Base-by-base conservation (phyloP, 148 eudicot genomes). In the Bassia scoparia region DNA sequence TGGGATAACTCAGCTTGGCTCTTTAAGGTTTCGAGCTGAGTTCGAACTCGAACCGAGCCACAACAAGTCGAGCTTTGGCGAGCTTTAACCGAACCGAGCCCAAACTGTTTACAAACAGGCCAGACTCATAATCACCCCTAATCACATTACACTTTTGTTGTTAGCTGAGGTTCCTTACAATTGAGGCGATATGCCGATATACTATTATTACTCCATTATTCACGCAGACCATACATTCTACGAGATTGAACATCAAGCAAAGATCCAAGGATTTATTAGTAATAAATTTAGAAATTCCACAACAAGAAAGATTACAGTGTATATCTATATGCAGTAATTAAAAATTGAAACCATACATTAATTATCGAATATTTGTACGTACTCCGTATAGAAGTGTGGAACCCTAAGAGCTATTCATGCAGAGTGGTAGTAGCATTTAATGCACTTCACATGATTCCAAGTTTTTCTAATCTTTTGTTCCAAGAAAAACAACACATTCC, bases 391-490 rank as follows among this genome's bases (percentile, higher is more conserved):
- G 37, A 76, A 74, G 81, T 79, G 82, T 70, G 79, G 78, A 83
- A 79, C 86, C 86, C 87, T 77, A 89, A 84, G 81, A 84, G 73
- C 75, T 83, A 81, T 79, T 82, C 82, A 67, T 70, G n/a, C n/a
- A n/a, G n/a, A 74, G 74, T 70, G n/a, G n/a, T n/a, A n/a, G 77
- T 79, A 74, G 84, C 93, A 90, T 86, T 92, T 84, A 88, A 86
- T 88, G 98, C 80, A 54, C 73, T 80, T 85, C 92, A 90, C 91
- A 90, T 90, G 91, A 86, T 87, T 90, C 93, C 87, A 87, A 87
- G 77, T 87, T 64, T n/a, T 86, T 88, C 83, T 81, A 85, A 88
- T 85, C 83, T 87, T 78, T 83, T 79, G 79, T 84, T 82, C 84
- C 90, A 61, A 84, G 86, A 69, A 84, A 85, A 88, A 83, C 86